phyloP scores from a whole-genome alignment of 108 stramenopile genomes.

The Skeletonema potamos region DNA sequence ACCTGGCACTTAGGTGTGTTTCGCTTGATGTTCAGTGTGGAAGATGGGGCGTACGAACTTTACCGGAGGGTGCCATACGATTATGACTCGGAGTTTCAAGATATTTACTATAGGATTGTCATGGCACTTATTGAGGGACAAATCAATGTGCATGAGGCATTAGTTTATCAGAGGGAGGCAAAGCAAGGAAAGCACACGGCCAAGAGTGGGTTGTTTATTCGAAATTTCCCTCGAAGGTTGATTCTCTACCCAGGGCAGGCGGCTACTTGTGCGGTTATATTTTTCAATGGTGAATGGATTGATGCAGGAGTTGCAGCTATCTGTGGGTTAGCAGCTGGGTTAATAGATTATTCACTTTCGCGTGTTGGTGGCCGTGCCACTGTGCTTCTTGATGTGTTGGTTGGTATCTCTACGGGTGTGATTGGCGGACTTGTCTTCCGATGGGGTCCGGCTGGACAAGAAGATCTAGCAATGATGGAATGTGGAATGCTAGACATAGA shows the following conservation, averaged over 20 bases:
- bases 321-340: slow-evolving; percentile 32
- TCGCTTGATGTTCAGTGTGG: slow-evolving; percentile 43
- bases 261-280: slow-evolving; percentile 43
- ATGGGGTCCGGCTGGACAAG: not conserved
- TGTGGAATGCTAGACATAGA: too few relatives aligned
- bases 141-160: slow-evolving; percentile 46
- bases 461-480: too few relatives aligned
- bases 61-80: slow-evolving; percentile 55
- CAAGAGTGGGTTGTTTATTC: slow-evolving; percentile 37
- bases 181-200: slow-evolving; percentile 48
- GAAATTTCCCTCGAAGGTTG: slow-evolving; percentile 47
- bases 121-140: slow-evolving; percentile 44
- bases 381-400: slow-evolving; percentile 32
- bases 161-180: slow-evolving; percentile 43
- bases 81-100: slow-evolving; percentile 56
- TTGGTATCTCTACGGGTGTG: slow-evolving; percentile 43
- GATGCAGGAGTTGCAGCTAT: slow-evolving; percentile 45
- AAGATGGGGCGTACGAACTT: slow-evolving; percentile 52
- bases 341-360: slow-evolving; percentile 37
- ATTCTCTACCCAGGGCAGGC: slow-evolving; percentile 49
- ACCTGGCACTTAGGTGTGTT: slow-evolving; percentile 57
- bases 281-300: slow-evolving; percentile 33
- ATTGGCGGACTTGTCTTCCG: slow-evolving; percentile 42
- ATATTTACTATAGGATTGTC: slow-evolving; percentile 47
- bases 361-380: slow-evolving; percentile 29